Evolutionary conservation across 1,284 basidiomycete species (phyloP), one percentile per base, ranked within the genome.

Genomic region (Sanghuangporus baumii): DNA sequence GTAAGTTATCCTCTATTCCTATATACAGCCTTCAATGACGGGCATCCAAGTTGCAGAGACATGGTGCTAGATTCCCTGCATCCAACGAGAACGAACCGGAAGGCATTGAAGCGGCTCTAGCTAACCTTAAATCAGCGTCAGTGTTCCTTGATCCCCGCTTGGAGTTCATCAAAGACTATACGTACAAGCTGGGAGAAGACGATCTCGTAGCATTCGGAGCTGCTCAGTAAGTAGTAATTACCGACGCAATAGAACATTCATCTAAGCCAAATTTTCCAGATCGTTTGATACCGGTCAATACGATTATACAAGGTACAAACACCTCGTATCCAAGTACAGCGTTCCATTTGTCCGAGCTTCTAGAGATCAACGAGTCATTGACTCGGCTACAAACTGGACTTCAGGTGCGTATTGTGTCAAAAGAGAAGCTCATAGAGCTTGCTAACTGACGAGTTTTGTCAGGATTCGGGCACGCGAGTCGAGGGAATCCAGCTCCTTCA

Each of bases 51-150:
- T 74, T 96, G n/a, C 88, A 95, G 74, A 79, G 93, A 9, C 94
- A 96, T 69, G 91, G 91, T 0, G 86, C 90, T 1, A 81, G 94
- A 37, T 94, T 82, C 67, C 94, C 93, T 0, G 93, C 92, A 0
- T 68, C 72, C 0, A 75, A 76, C 4, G 79, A 85, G 0, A 75
- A 76, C 6, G 79, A 85, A 0, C 72, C 78, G 0, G 69, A 69
- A 11, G 67, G 68, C 2, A 87, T 93, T n/a, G 62, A 74, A 38
- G 62, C 71, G 0, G 81, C 87, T 0, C 67, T 91, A 6, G 66
- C 68, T 8, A 89, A 87, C 67, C 73, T 91, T 0, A 70, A 81
- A 60, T 70, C 75, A 0, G 85, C 77, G 2, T 65, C 69, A 5
- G 57, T 71, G n/a, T 81, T 78, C 70, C 74, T 74, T 0, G 76